Evolutionary conservation across 2,329 filamentous ascomycete species (phyloP).

Genomic region (Leptographium wingfieldii): DNA sequence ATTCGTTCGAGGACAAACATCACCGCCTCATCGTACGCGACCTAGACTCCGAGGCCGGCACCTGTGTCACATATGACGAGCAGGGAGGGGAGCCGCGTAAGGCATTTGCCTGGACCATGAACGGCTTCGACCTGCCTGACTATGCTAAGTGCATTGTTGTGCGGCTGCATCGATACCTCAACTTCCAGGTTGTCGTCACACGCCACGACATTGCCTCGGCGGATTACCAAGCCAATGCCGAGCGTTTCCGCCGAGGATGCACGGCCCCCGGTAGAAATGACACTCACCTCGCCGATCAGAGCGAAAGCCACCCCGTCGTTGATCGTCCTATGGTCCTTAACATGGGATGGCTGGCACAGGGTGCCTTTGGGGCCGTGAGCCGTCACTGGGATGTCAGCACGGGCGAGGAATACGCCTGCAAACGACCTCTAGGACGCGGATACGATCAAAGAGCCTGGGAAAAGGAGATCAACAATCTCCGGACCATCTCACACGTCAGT

Average conservation of each 20-base stretch:
- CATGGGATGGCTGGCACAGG: not conserved
- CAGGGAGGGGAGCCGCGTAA: not conserved
- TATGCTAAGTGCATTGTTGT: not conserved
- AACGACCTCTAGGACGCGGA: not conserved
- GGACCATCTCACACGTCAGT: not conserved
- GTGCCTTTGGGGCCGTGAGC: not conserved
- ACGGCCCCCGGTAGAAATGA: too few species aligned
- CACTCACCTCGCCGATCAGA: too few species aligned
- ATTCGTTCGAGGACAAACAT: not conserved
- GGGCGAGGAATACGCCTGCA: not conserved
- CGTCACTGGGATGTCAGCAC: not conserved
- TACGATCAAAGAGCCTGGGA: not conserved
- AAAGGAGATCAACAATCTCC: not conserved
- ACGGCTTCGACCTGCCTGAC: not conserved
- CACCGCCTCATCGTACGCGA: not conserved
- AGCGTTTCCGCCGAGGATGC: not conserved
- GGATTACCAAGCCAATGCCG: not conserved
- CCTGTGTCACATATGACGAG: not conserved
- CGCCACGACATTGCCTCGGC: not conserved
- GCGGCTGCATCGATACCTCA: not conserved
- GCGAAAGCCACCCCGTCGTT: not conserved
- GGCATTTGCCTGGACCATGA: not conserved
- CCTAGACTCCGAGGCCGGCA: not conserved
- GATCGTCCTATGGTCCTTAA: not conserved
- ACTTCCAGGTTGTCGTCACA: not conserved